Evolutionary conservation across 129 eudicot genomes (phyloP), one percentile per base, ranked within the genome.

Genomic region (Artemisia argyi): DNA sequence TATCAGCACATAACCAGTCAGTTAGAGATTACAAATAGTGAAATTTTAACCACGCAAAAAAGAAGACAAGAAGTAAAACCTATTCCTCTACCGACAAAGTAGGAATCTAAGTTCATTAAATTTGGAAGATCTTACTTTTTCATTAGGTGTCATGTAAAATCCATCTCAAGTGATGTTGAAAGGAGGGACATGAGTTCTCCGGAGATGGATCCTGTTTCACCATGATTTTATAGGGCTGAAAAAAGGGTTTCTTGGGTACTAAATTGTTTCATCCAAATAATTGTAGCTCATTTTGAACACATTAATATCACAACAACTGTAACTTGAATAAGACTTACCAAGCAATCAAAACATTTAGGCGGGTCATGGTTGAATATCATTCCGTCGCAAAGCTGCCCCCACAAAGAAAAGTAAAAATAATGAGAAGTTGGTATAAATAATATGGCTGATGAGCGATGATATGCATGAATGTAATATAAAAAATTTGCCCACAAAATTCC

Each of bases 341-440:
- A 42, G 80, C 98, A 93, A 74, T 86, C 95, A 75, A 87, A 77
- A 78, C 98, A 93, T 68, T 63, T 68, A 18, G 98, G 98, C 8
- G 87, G 87, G 74, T 86, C 98, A 81, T 93, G 98, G 87, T 87
- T 93, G 85, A 89, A 93, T 66, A 89, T 87, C 98, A 93, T 83
- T 54, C 79, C 78, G 69, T 86, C 90, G 69, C 98, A 93, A 69
- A 89, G 96, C 98, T 93, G 88, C 75, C 76, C 84, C 79, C 80
- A 83, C 46, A 78, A 19, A 76, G 51, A 47, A 85, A 78, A 19
- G 10, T 58, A 44, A 22, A 69, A 51, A 79, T 11, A 8, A 71
- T 17, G 69, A 63, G 22, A 73, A 14, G 75, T 75, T 56, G 78
- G 83, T 50, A 65, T 15, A 44, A 69, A 61, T 42, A 58, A 39